phyloP scores from a whole-genome alignment of 345 rosid species.

The Heritiera littoralis region DNA sequence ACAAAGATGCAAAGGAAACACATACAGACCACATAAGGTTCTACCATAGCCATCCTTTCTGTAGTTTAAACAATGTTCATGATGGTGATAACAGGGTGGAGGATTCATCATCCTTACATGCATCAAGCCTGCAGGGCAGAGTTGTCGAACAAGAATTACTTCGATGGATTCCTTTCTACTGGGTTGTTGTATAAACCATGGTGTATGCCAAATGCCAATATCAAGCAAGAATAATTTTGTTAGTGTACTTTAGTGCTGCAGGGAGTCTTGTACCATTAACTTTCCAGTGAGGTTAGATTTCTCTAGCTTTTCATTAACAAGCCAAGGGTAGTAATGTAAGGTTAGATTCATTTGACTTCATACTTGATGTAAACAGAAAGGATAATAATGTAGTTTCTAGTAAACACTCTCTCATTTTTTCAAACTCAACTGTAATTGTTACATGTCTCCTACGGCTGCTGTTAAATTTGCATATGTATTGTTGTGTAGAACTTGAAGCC shows the following conservation, averaged over 20 bases:
- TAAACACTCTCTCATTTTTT: not conserved
- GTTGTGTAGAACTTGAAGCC: no score
- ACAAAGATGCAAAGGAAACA: no score
- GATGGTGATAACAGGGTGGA: not conserved
- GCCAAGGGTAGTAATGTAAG: not conserved
- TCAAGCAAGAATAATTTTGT: constrained; percentile 4
- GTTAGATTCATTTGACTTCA: constrained; percentile 18
- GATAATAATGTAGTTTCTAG: not conserved
- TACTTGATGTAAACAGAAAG: not conserved
- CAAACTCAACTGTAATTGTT: not conserved
- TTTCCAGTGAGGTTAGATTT: not conserved
- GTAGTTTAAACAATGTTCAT: not conserved
- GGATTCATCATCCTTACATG: not conserved
- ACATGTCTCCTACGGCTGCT: no score
- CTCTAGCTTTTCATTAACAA: no score
- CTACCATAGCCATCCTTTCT: not conserved
- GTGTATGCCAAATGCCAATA: not conserved
- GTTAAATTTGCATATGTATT: no score
- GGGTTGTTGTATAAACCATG: not conserved
- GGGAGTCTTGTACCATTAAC: no score
- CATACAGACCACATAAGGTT: no score
- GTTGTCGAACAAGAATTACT: not conserved
- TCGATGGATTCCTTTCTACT: not conserved
- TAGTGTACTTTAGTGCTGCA: not conserved
- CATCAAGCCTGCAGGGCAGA: not conserved